Evolutionary conservation across 106 monocot genomes (phyloP), one percentile per base, ranked within the genome.

Genomic region (Triglochin maritima): DNA sequence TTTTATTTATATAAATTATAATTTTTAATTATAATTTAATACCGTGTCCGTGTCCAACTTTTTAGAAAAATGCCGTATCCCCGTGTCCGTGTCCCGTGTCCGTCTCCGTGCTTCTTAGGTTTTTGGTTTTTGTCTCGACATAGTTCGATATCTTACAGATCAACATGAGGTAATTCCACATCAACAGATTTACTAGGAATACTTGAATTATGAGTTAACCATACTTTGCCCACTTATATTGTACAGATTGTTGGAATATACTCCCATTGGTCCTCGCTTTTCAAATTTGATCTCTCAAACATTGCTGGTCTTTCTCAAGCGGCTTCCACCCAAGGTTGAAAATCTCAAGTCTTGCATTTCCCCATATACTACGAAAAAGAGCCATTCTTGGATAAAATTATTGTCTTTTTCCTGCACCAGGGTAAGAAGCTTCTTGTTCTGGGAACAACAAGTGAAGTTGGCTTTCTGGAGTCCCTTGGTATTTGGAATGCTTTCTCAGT

Each of bases 361-460:
- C 10, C 57, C 47, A 50, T 42, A 48, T 6, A 17, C 49, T 50
- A 14, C 9, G 49, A 44, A 43, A 17, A 10, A 53, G n/a, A 4
- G 15, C 10, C 2, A 17, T 29, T 14, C 17, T 46, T 54, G 11
- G 12, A 42, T 13, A 44, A 48, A 47, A n/a, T 44, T 14, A 14
- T 51, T 68, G 4, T 54, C 57, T 71, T n/a, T 63, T 71, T 48
- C 81, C 29, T 29, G 29, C 29, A 29, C 9, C 79, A 98, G 96
- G 96, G 96, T 7, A 98, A 98, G 68, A 98, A 82, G 46, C 74
- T 98, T 82, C 72, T 98, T 63, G 84, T 98, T 49, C 80, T 91
- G 71, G 91, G 96, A 70, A 91, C 96, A 67, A 98, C 91, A 59
- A 88, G 96, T 79, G 88, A 91, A 62, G 82, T 74, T n/a, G 86